phyloP scores from a whole-genome alignment of 495 filamentous ascomycete species.

The Neurospora sp. region DNA sequence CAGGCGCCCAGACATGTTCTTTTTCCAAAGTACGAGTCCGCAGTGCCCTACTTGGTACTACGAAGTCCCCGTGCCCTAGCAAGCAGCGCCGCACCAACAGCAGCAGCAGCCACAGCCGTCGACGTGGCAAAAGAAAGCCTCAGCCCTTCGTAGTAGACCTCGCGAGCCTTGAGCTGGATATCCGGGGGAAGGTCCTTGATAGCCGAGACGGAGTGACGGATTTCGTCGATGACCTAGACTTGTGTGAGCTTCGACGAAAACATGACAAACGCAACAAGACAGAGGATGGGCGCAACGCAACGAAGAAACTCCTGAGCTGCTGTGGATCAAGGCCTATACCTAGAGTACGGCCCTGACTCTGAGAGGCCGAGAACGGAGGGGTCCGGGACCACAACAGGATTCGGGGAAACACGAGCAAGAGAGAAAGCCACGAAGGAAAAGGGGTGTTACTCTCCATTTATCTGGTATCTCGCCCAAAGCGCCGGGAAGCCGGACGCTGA shows the following conservation, averaged over 20 bases:
- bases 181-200: constrained; percentile 45
- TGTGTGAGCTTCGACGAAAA: neutral
- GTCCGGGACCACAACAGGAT: neutral
- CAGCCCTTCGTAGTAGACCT: constrained; percentile 51
- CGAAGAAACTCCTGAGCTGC: neutral
- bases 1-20: neutral
- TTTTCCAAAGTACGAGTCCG: neutral
- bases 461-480: constrained; percentile 52
- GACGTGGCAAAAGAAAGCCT: constrained; percentile 45
- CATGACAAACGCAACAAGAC: neutral
- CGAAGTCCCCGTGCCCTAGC: constrained; percentile 38
- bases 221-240: constrained; percentile 45
- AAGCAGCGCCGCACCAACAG: constrained; percentile 41
- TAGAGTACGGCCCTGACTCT: neutral
- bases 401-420: neutral
- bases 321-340: neutral
- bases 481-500: constrained; percentile 43
- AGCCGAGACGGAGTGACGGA: constrained; percentile 49
- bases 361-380: neutral
- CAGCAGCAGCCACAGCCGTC: constrained; percentile 39
- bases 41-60: constrained; percentile 14
- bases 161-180: constrained; percentile 46
- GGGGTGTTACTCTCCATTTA: constrained; percentile 52
- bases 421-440: constrained; percentile 9
- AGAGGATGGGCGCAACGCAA: neutral